Evolutionary conservation across 2,329 filamentous ascomycete species (phyloP).

Genomic region (Clarireedia hainanense): DNA sequence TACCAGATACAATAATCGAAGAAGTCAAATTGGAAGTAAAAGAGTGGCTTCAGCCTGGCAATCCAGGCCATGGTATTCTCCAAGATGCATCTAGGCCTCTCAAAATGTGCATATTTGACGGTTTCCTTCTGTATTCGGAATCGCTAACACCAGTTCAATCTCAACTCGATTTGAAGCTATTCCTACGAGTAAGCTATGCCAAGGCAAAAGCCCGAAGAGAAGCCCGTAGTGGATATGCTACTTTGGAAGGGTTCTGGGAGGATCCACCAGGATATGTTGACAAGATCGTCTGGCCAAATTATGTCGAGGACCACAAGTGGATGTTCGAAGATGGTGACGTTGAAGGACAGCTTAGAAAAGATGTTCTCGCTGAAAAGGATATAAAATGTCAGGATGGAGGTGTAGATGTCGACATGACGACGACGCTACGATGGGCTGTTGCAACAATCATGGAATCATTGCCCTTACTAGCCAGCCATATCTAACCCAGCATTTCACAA

Average conservation of each 20-base stretch:
- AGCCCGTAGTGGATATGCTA: slow-evolving; percentile 68
- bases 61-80: slow-evolving; percentile 37
- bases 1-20: slow-evolving; percentile 40
- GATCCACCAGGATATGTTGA: slow-evolving; percentile 95
- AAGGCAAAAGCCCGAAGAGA: slow-evolving; percentile 58
- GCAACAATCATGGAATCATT: slow-evolving; percentile 44
- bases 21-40: slow-evolving; percentile 40
- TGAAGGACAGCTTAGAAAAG: slow-evolving; percentile 41
- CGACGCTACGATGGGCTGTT: slow-evolving; percentile 62
- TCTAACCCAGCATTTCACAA: neutral
- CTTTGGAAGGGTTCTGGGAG: slow-evolving; percentile 84
- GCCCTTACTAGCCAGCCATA: slow-evolving; percentile 10
- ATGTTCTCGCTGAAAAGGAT: slow-evolving; percentile 36
- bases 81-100: slow-evolving; percentile 7
- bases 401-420: slow-evolving; percentile 50
- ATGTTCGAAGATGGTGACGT: slow-evolving; percentile 67
- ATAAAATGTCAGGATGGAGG: slow-evolving; percentile 43
- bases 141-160: slow-evolving; percentile 43
- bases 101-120: slow-evolving; percentile 69
- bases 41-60: slow-evolving; percentile 38
- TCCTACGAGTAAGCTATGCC: slow-evolving; percentile 62
- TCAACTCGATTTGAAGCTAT: slow-evolving; percentile 67
- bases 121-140: slow-evolving; percentile 73
- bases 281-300: slow-evolving; percentile 92
- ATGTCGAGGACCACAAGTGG: slow-evolving; percentile 72